Base-by-base conservation (phyloP, 495 filamentous ascomycete species). In the Immersiella caudata region DNA sequence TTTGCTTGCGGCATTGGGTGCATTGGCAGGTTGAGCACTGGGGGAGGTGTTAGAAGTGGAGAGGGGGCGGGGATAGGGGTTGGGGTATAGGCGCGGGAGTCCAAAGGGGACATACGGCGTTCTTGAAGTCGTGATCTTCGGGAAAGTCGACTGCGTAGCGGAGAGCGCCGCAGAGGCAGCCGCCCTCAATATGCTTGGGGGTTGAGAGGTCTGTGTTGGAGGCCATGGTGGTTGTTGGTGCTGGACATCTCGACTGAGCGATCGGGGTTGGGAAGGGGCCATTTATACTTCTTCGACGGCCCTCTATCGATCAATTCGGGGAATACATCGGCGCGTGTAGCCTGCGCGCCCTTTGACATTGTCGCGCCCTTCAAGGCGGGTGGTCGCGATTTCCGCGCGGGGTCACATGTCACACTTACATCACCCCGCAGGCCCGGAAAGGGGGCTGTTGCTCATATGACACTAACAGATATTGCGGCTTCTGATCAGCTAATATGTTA, bases 21-120 rank as follows among this genome's bases (percentile, higher is more conserved):
- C 79, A 81, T 59, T 80, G 77, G 68, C 79, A 81, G 20, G 72
- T 78, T 27, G 64, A 40, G 54, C 70, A 74, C 77, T 80, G 36
- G 26, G n/a, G n/a, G 58, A 50, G 9, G 51, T 66, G 68, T 56
- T 60, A 60, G 64, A 51, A 18, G 18, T 22, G 16, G 40, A 18
- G 14, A 46, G 16, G 40, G 40, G 40, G 40, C 14, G 6, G 40
- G 40, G 11, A 14, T 6, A 12, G 40, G 29, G 29, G 29, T 8
- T 33, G 29, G 8, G 29, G 8, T 3, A 33, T 33, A 33, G 29
- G 29, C 29, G 29, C 29, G 36, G 50, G 36, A 20, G 62, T n/a
- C n/a, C 27, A 56, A 51, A 21, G 25, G 18, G 36, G 24, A 66
- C 74, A 20, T 69, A 80, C 79, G 11, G 21, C 50, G 49, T 70